Percentiles rank a stretch among this genome's conserved stretches.
phyloP scores from a whole-genome alignment of 2,329 filamentous ascomycete species.

The Penicillium glabrum region DNA sequence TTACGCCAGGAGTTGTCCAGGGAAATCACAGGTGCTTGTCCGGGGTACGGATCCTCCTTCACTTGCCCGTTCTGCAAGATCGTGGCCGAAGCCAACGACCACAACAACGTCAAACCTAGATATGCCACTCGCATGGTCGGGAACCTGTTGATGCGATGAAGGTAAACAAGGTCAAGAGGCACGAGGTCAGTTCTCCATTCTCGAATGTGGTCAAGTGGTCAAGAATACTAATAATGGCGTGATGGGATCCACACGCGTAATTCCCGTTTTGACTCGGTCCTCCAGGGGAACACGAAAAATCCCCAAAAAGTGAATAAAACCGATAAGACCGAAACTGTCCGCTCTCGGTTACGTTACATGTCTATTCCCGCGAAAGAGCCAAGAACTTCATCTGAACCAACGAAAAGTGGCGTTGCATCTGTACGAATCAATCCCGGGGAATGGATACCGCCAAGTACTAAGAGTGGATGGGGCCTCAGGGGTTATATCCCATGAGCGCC shows the following conservation, averaged over 20 bases:
- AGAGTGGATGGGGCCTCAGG: not conserved
- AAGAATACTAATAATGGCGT: constrained; percentile 15
- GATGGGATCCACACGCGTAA: constrained; percentile 8
- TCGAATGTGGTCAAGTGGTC: constrained; percentile 12
- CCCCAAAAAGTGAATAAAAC: not conserved
- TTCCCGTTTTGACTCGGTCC: not conserved
- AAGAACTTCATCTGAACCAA: not conserved
- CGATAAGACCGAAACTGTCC: not conserved
- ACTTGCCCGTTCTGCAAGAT: constrained; percentile 47
- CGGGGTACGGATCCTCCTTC: constrained; percentile 39
- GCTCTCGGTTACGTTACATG: not conserved
- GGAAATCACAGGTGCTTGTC: constrained; percentile 33
- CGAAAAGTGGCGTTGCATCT: not conserved
- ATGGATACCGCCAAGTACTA: not conserved
- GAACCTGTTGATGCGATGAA: not conserved
- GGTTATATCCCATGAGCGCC: not conserved
- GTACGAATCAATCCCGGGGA: not conserved
- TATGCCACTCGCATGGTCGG: constrained; percentile 18
- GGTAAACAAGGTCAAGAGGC: not conserved
- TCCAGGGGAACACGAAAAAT: not conserved
- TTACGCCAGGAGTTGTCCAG: constrained; percentile 44
- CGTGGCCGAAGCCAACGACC: constrained; percentile 31
- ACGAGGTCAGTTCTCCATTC: not conserved
- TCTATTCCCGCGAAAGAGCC: not conserved
- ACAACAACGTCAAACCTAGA: constrained; percentile 7